phyloP scores from a whole-genome alignment of 1,284 basidiomycete species.

The Ceratobasidium sp. region DNA sequence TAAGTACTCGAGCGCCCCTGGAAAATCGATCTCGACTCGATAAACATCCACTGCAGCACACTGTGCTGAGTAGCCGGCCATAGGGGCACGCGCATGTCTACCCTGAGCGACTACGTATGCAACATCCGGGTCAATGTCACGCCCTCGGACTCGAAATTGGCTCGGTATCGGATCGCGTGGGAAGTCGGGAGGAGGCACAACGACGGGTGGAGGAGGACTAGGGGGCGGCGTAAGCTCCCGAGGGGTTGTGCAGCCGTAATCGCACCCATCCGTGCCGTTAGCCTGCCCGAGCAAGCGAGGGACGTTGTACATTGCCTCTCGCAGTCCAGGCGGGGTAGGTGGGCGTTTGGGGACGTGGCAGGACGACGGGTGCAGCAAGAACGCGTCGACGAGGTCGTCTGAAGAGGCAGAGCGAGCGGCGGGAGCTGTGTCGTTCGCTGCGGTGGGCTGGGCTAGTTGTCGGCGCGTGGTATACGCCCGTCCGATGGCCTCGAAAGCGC shows the following conservation, averaged over 20 bases:
- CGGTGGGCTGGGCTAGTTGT: background rate
- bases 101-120: background rate
- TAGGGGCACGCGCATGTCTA: background rate
- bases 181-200: background rate
- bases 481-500: constrained; percentile 6
- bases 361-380: background rate
- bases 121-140: background rate
- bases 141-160: background rate
- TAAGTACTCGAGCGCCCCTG: background rate
- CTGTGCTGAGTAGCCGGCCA: background rate
- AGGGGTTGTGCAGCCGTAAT: background rate
- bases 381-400: background rate
- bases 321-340: background rate
- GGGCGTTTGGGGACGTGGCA: background rate
- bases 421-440: background rate
- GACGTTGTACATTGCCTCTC: background rate
- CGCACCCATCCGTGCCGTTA: background rate
- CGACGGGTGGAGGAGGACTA: too few species aligned
- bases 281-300: background rate
- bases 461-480: background rate
- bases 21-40: background rate
- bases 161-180: background rate
- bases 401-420: background rate
- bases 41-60: background rate
- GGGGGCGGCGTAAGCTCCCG: background rate